Conservation (phyloP, 768 basidiomycete genomes). For the Suillus spraguei region DNA sequence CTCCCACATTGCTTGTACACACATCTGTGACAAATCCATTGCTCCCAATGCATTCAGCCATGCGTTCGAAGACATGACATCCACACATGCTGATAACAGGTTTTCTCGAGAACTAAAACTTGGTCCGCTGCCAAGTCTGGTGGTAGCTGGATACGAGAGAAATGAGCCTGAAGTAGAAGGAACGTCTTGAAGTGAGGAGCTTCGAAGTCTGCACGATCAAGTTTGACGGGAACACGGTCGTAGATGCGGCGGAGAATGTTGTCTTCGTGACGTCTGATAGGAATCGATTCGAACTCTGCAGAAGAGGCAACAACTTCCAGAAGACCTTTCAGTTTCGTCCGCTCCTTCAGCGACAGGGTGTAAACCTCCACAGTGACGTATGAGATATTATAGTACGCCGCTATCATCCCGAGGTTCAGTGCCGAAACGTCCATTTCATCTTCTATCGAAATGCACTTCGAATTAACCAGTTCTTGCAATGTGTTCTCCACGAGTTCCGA, state of each 20-base stretch:
- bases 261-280: constrained; percentile 95
- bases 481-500: too few relatives aligned
- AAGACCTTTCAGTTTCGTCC: constrained; percentile 95
- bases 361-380: constrained; percentile 98
- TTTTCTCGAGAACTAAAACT: constrained; percentile 87
- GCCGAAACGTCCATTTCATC: constrained; percentile 93
- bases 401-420: constrained; percentile 98
- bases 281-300: constrained; percentile 92
- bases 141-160: constrained; percentile 89
- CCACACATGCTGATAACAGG: constrained; percentile 90
- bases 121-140: constrained; percentile 95
- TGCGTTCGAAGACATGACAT: constrained; percentile 97
- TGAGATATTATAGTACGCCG: constrained; percentile 93
- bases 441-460: constrained; percentile 93
- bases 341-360: constrained; percentile 91
- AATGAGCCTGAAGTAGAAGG: constrained; percentile 95
- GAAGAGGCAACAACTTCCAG: constrained; percentile 97
- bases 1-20: constrained; percentile 98
- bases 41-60: constrained; percentile 94
- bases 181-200: constrained; percentile 98
- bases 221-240: constrained; percentile 95
- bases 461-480: constrained; percentile 42
- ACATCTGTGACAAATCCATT: constrained; percentile 99
- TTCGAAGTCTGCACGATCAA: constrained; percentile 82
- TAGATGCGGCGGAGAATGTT: constrained; percentile 84